Base-by-base conservation (phyloP, 2,329 filamentous ascomycete genomes). In the Chaetomiaceae sp. region DNA sequence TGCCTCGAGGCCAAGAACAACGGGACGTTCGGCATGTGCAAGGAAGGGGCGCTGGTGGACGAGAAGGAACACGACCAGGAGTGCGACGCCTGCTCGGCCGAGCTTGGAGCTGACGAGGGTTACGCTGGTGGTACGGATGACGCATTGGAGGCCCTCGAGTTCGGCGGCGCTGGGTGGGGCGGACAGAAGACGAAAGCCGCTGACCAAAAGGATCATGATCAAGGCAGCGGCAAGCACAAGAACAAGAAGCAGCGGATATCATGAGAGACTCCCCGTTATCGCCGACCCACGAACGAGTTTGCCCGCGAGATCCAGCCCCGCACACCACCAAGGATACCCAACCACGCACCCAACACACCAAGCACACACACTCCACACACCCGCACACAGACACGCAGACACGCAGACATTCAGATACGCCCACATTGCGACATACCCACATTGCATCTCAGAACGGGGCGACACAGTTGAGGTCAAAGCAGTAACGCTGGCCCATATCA, bases 1-100 rank as follows among this genome's bases (percentile, higher is more conserved):
- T 77, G 74, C 50, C 69, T 77, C 44, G 68, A 75, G 54, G 73
- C 74, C 33, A 77, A 77, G 58, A 77, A 77, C 62, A 67, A 66
- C 19, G 73, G 70, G 42, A 57, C 57, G 10, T 76, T 77, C 48
- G 74, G 74, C 35, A 62, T 68, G 41, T 77, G 74, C 60, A 57
- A 60, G 34, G 59, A 61, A 20, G 74, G 74, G 27, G 64, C 73
- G 25, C 58, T 65, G 34, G 57, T 66, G 33, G 73, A 76, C 54
- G 63, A 73, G 50, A 74, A 76, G 60, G 55, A 55, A 3, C 75
- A 74, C 52, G 72, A 75, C 56, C 73, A 75, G 53, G 74, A 76
- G 57, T 77, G 74, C 60, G 66, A 73, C 41, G 55, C 62, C 13
- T 77, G 74, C 50, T 57, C 65, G 40, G 68, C 70, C 37, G 68